phyloP scores from a whole-genome alignment of 495 filamentous ascomycete species.

The Amorphotheca resinae region DNA sequence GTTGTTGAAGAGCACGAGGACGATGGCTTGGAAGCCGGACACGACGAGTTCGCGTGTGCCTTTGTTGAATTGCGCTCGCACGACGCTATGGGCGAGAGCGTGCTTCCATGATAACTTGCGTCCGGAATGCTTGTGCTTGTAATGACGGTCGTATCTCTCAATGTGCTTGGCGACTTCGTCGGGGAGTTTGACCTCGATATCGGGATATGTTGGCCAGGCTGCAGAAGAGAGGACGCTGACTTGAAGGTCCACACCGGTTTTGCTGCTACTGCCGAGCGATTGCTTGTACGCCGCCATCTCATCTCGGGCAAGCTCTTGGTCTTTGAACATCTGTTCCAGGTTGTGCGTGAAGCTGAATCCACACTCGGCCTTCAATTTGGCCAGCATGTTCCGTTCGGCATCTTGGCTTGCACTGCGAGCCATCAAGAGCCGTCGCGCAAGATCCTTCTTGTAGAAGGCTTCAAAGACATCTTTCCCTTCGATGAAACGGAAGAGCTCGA shows the following conservation, averaged over 20 bases:
- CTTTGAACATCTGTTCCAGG: slow-evolving; percentile 97
- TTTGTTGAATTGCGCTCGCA: slow-evolving; percentile 64
- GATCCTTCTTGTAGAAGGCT: slow-evolving; percentile 96
- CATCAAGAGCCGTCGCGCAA: slow-evolving; percentile 81
- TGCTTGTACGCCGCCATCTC: slow-evolving; percentile 21
- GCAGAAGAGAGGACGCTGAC: slow-evolving; percentile 78
- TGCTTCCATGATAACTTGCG: slow-evolving; percentile 87
- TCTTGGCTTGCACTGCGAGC: slow-evolving; percentile 84
- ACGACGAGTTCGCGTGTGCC: slow-evolving; percentile 78
- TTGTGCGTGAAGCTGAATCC: slow-evolving; percentile 91
- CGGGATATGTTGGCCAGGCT: slow-evolving; percentile 87
- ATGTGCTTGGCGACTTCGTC: slow-evolving; percentile 54
- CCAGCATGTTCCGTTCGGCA: slow-evolving; percentile 89
- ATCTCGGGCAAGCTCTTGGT: slow-evolving; percentile 63
- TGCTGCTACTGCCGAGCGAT: slow-evolving; percentile 30
- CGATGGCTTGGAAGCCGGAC: slow-evolving; percentile 79
- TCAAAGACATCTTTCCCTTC: slow-evolving; percentile 97
- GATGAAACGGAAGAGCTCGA: slow-evolving; percentile 93
- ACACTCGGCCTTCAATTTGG: slow-evolving; percentile 84
- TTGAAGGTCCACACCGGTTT: slow-evolving; percentile 43
- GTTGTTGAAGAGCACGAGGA: slow-evolving; percentile 86
- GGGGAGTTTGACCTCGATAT: slow-evolving; percentile 62
- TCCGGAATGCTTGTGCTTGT: slow-evolving; percentile 75
- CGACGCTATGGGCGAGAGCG: slow-evolving; percentile 71
- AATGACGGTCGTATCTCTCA: slow-evolving; percentile 64